A percentile compares a stretch with the other conserved stretches of the same genome.
These are phyloP conservation scores for Ophiostoma piceae DNA, from an alignment of 2,329 filamentous ascomycete genomes.

Conservation along the genomic window DNA sequence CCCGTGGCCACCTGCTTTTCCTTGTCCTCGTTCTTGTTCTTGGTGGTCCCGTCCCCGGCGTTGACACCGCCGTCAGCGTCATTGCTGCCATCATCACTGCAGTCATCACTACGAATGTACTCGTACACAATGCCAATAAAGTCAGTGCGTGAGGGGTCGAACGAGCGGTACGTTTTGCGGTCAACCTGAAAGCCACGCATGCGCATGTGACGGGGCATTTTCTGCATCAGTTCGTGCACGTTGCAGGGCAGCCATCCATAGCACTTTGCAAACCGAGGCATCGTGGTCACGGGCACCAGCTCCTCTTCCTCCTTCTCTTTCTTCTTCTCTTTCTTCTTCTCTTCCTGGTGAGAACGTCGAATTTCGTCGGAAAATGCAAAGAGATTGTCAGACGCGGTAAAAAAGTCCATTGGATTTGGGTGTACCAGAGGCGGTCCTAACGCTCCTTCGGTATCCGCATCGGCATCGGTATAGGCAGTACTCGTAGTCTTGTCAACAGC, in stretches of 20 bases:
- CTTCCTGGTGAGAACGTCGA: neutral
- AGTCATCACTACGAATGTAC: constrained; percentile 7
- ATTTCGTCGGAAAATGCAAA: neutral
- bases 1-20: too few species aligned
- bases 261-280: constrained; percentile 22
- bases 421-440: neutral
- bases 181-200: neutral
- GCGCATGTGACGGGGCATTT: constrained; percentile 17
- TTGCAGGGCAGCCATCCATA: constrained; percentile 21
- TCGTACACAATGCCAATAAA: constrained; percentile 22
- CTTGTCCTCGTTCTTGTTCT: neutral
- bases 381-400: neutral
- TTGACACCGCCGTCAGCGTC: neutral
- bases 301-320: too few species aligned
- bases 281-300: constrained; percentile 16
- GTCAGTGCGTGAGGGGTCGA: constrained; percentile 17
- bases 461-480: neutral
- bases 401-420: neutral
- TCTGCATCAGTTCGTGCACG: constrained; percentile 18
- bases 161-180: neutral
- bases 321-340: too few species aligned
- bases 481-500: constrained; percentile 10
- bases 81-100: neutral
- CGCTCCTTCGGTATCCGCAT: too few species aligned
- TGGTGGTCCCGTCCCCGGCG: too few species aligned